Base-by-base conservation (phyloP, 495 filamentous ascomycete species). In the Delitschia confertaspora region DNA sequence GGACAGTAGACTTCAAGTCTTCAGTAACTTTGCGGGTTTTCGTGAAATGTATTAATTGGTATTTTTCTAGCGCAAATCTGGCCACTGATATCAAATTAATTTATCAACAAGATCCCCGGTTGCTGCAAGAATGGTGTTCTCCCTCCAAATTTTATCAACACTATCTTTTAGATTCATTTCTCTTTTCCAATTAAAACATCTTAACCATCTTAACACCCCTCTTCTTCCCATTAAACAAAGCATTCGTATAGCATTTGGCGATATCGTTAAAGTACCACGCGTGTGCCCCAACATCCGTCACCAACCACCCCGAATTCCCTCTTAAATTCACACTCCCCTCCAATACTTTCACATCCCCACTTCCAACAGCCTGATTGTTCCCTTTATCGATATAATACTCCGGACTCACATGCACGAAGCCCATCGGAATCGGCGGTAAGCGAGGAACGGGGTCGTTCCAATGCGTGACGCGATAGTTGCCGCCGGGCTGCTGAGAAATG, bases 391-490 rank as follows among this genome's bases (percentile, higher is more conserved):
- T 74, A 61, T 72, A 87, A 61, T 77, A 85, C 63, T 88, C 83
- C 0, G 82, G 81, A 33, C 69, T 76, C 9, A 74, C 67, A 51
- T 88, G 83, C 26, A 64, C 64, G 59, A 69, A 87, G 20, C 72
- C 74, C 19, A 73, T 44, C 8, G 59, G 3, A 22, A 69, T 51
- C 2, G 78, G 78, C 1, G 83, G 82, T 17, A 84, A 55, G 2
- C 73, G 66, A 0, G 83, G 79, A 0, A 87, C 74, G 2, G 75
- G 70, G 60, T 88, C 83, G 55, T 79, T 67, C 14, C 59, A 59
- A 54, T 87, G 80, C 1, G 83, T 88, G 27, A 82, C 64, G 44
- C 83, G 75, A 64, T 68, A 83, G 52, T 80, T 77, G 21, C 62
- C 65, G 1, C 67, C 68, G 13, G 54, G 42, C 37, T 80, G 75